Percentiles rank a stretch among this genome's conserved stretches.
phyloP scores from a whole-genome alignment of 257 asterid genomes.

The Orobanche coerulescens region DNA sequence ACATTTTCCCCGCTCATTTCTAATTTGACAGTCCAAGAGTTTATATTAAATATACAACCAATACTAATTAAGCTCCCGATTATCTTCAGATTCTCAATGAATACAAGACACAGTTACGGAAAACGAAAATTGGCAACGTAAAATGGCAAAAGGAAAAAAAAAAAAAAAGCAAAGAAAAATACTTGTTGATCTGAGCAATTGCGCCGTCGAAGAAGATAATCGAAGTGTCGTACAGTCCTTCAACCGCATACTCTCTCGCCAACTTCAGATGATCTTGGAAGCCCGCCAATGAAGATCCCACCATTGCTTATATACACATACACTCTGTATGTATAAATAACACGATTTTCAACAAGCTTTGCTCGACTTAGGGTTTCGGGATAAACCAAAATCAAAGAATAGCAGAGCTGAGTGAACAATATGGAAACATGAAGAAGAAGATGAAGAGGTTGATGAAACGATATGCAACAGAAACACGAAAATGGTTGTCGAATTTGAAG shows the following conservation, averaged over 20 bases:
- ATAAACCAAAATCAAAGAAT: conserved; percentile 7
- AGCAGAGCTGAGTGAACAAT: conserved; percentile 7
- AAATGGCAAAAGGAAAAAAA: not conserved
- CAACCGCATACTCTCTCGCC: conserved; percentile 90
- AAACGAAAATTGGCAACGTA: not conserved
- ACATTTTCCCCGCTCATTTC: not conserved
- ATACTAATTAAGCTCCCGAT: conserved; percentile 4
- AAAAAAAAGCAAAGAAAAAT: conserved; percentile 12
- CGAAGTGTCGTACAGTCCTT: conserved; percentile 85
- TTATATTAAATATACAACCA: too few species aligned
- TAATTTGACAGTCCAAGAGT: not conserved
- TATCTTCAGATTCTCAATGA: conserved; percentile 10
- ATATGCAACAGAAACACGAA: conserved; percentile 11
- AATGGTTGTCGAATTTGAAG: conserved; percentile 25
- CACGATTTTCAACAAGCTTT: conserved; percentile 19
- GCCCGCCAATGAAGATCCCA: conserved; percentile 64
- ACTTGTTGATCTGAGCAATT: conserved; percentile 97
- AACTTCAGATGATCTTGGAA: conserved; percentile 84
- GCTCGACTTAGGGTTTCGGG: conserved; percentile 22
- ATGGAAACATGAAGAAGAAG: conserved; percentile 1
- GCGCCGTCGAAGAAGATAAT: conserved; percentile 95
- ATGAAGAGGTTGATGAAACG: not conserved
- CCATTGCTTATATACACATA: conserved; percentile 30
- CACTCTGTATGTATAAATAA: not conserved
- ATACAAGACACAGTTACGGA: not conserved